A percentile compares a stretch with the other conserved stretches of the same genome.
These are phyloP conservation scores for Geotrichum klebahnii DNA, from an alignment of 1,139 yeast species.

Conservation along the genomic window DNA sequence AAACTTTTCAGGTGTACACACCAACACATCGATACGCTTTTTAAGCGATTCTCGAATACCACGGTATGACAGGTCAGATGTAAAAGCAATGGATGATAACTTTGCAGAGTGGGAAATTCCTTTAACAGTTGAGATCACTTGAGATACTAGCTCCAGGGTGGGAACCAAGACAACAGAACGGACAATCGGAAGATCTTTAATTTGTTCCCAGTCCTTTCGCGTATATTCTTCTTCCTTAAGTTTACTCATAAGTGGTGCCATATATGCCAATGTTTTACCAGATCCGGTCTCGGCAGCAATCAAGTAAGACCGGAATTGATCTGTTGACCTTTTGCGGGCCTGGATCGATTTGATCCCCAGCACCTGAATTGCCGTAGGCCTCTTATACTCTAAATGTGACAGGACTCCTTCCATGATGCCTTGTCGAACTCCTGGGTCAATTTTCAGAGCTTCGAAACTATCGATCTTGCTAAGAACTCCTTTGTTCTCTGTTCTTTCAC, in stretches of 20 bases:
- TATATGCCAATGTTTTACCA: constrained; percentile 91
- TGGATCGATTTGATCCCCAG: constrained; percentile 53
- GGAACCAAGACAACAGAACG: constrained; percentile 76
- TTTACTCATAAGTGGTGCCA: constrained; percentile 68
- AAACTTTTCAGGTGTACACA: constrained; percentile 66
- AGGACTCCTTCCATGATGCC: constrained; percentile 58
- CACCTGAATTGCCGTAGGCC: constrained; percentile 63
- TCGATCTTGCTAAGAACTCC: constrained; percentile 49
- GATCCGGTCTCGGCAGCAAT: constrained; percentile 96
- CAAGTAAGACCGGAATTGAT: constrained; percentile 59
- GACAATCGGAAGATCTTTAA: constrained; percentile 46
- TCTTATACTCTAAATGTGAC: constrained; percentile 25
- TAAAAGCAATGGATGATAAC: constrained; percentile 33
- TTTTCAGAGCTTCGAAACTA: constrained; percentile 59
- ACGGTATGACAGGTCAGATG: constrained; percentile 29
- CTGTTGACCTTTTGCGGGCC: constrained; percentile 29
- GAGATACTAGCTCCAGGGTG: constrained; percentile 82
- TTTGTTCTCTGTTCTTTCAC: constrained; percentile 36
- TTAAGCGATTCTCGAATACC: constrained; percentile 37
- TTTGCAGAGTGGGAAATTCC: constrained; percentile 51
- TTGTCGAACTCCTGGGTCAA: constrained; percentile 63
- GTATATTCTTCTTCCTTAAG: constrained; percentile 47
- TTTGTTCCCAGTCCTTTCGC: constrained; percentile 28
- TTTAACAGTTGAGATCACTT: constrained; percentile 56
- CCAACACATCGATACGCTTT: constrained; percentile 64